phyloP scores from a whole-genome alignment of 495 filamentous ascomycete genomes.

The Cetradonia linearis region DNA sequence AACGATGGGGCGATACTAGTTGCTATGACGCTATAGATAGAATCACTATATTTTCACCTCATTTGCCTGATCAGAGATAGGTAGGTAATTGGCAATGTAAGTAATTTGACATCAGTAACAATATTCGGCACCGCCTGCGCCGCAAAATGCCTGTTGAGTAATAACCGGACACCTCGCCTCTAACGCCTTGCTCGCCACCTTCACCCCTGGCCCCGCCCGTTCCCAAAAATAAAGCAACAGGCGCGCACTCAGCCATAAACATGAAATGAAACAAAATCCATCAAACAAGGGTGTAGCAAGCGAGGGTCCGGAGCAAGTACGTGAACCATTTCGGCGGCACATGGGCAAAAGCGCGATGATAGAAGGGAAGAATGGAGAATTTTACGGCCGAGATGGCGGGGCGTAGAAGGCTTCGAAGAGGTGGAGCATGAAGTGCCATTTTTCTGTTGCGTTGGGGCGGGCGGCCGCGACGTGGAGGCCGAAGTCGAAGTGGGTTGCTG shows the following conservation, averaged over 20 bases:
- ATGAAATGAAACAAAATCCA: neutral
- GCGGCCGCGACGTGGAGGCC: slow-evolving; percentile 3
- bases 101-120: neutral
- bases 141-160: neutral
- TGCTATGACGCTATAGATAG: neutral
- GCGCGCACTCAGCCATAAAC: neutral
- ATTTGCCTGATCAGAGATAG: neutral
- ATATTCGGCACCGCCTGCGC: slow-evolving; percentile 1
- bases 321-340: too few relatives aligned
- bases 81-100: slow-evolving; percentile 3
- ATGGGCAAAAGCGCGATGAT: slow-evolving; percentile 4
- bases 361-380: slow-evolving; percentile 12
- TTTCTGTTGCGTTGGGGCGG: neutral
- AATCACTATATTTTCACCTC: neutral
- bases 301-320: neutral
- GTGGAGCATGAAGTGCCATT: slow-evolving; percentile 7
- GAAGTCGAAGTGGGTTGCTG: slow-evolving; percentile 6
- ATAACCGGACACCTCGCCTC: too few relatives aligned
- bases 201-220: neutral
- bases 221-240: neutral
- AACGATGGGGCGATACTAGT: too few relatives aligned
- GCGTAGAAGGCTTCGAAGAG: slow-evolving; percentile 10
- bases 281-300: neutral
- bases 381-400: slow-evolving; percentile 7
- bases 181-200: too few relatives aligned